Evolutionary conservation across 2,329 filamentous ascomycete species (phyloP).

Genomic region (Cladobotryum protrusum): DNA sequence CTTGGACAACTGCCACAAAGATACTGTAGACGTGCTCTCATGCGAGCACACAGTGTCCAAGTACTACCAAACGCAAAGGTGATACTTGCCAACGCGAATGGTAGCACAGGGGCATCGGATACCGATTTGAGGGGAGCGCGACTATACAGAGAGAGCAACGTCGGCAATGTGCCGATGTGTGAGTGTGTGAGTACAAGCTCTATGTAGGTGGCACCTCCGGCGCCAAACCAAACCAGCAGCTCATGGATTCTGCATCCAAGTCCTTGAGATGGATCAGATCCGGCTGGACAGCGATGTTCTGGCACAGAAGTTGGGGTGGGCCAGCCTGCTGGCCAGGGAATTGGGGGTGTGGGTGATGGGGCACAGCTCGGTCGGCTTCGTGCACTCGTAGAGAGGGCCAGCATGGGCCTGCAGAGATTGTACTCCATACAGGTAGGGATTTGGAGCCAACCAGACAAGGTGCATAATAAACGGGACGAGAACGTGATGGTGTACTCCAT

Average conservation of each 20-base stretch:
- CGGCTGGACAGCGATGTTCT: neutral
- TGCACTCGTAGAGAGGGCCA: conserved; percentile 1
- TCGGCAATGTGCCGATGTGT: conserved; percentile 7
- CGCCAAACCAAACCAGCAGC: neutral
- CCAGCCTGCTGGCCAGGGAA: conserved; percentile 4
- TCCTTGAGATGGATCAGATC: conserved; percentile 1
- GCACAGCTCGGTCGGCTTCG: neutral
- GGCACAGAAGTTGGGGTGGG: conserved; percentile 1
- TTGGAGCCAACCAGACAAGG: neutral
- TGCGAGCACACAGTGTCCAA: conserved; percentile 25
- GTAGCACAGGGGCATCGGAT: conserved; percentile 32
- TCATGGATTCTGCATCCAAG: neutral
- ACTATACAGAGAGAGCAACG: conserved; percentile 6
- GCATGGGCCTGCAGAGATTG: conserved; percentile 1
- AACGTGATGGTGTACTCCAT: neutral
- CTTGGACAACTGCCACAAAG: conserved; percentile 23
- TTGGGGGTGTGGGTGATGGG: conserved; percentile 3
- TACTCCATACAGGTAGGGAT: conserved; percentile 6
- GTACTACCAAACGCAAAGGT: conserved; percentile 27
- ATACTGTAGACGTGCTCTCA: conserved; percentile 30
- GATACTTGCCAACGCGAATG: conserved; percentile 38
- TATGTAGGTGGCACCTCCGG: conserved; percentile 1
- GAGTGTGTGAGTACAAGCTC: conserved; percentile 5
- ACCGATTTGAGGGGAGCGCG: conserved; percentile 11
- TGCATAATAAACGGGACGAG: conserved; percentile 2